phyloP scores from a whole-genome alignment of 768 basidiomycete genomes.

The Suillus subaureus region DNA sequence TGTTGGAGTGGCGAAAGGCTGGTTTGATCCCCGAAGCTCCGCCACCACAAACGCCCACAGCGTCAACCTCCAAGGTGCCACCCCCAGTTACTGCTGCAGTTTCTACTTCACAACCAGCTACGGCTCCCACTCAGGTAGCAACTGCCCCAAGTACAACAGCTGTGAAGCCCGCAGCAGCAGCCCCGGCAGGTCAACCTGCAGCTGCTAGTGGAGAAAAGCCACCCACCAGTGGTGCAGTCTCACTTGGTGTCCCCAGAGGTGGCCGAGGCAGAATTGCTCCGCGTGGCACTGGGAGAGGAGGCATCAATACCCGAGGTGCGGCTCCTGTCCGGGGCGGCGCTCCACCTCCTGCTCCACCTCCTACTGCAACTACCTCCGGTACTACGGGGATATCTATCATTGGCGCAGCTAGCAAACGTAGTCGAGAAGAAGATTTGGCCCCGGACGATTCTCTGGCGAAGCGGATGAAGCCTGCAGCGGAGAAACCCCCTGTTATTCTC shows the following conservation, averaged over 20 bases:
- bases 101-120: slow-evolving; percentile 19
- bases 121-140: slow-evolving; percentile 17
- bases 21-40: slow-evolving; percentile 47
- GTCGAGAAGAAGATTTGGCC: slow-evolving; percentile 54
- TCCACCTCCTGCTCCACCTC: slow-evolving; percentile 11
- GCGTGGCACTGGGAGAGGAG: slow-evolving; percentile 39
- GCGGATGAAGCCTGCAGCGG: slow-evolving; percentile 57
- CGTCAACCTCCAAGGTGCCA: slow-evolving; percentile 11
- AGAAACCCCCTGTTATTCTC: slow-evolving; percentile 36
- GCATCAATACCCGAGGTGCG: slow-evolving; percentile 33
- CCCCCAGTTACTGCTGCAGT: slow-evolving; percentile 16
- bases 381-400: slow-evolving; percentile 55
- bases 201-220: slow-evolving; percentile 33
- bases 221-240: slow-evolving; percentile 31
- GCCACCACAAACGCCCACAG: slow-evolving; percentile 24
- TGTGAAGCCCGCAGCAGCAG: slow-evolving; percentile 24
- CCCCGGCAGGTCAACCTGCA: slow-evolving; percentile 24
- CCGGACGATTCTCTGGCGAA: slow-evolving; percentile 67
- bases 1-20: slow-evolving; percentile 55
- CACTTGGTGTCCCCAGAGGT: slow-evolving; percentile 19
- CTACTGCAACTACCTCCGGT: slow-evolving; percentile 29
- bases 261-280: slow-evolving; percentile 30
- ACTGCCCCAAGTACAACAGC: slow-evolving; percentile 18
- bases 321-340: slow-evolving; percentile 24
- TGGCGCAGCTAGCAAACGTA: slow-evolving; percentile 66